Conservation (phyloP, 2,329 filamentous ascomycete species). For the Davidsoniella australis region DNA sequence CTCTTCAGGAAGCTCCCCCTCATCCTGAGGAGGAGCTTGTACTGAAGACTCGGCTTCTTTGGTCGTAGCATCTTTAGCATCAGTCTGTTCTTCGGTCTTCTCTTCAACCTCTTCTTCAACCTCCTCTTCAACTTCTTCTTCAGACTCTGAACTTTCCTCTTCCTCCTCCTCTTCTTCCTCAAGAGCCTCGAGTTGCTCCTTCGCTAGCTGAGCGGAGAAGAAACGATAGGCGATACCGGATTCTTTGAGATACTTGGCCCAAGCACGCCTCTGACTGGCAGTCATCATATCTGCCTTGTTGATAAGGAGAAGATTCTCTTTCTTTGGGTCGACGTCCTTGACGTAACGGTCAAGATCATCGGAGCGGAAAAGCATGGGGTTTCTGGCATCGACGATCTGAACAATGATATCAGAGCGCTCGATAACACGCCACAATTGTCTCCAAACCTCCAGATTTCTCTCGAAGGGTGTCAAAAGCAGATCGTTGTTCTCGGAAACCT, state of each 20-base stretch:
- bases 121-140: constrained; percentile 19
- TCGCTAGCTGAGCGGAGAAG: constrained; percentile 86
- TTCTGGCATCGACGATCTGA: constrained; percentile 94
- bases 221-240: constrained; percentile 81
- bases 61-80: constrained; percentile 15
- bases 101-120: constrained; percentile 15
- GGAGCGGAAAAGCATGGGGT: constrained; percentile 82
- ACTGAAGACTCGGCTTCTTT: constrained; percentile 14
- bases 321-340: constrained; percentile 73
- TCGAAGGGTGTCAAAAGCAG: constrained; percentile 96
- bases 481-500: constrained; percentile 86
- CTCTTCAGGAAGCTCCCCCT: constrained; percentile 25
- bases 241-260: constrained; percentile 73
- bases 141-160: constrained; percentile 25
- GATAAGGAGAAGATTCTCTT: constrained; percentile 81
- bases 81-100: constrained; percentile 18
- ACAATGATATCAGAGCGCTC: constrained; percentile 90
- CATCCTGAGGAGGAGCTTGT: constrained; percentile 17
- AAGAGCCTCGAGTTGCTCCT: constrained; percentile 62
- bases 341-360: constrained; percentile 90
- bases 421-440: constrained; percentile 94
- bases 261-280: constrained; percentile 57
- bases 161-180: constrained; percentile 17
- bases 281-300: constrained; percentile 99
- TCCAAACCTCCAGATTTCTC: constrained; percentile 92